Evolutionary conservation across 345 rosid species (phyloP).

Genomic region (Eucalyptus guilfoylei): DNA sequence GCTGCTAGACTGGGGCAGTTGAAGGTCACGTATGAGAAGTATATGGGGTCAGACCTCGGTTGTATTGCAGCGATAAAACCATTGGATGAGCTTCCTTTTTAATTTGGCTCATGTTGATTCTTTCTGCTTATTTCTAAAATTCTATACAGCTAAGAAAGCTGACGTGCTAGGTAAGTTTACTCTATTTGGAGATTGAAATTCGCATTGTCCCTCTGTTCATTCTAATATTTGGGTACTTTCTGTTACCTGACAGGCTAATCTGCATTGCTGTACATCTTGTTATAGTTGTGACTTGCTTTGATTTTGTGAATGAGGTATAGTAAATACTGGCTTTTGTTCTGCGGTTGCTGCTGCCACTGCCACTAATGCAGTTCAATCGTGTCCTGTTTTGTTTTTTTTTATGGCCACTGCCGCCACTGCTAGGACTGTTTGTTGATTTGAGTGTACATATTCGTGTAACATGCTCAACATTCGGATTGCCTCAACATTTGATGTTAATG

Average conservation of each 20-base stretch:
- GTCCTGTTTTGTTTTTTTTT: background rate
- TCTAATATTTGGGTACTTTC: background rate
- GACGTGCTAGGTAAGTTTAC: background rate
- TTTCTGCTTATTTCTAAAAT: no score
- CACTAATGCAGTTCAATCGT: background rate
- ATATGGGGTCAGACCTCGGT: conserved; percentile 29
- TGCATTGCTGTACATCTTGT: background rate
- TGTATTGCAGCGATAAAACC: conserved; percentile 56
- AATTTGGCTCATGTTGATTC: background rate
- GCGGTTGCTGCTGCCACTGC: background rate
- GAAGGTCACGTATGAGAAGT: conserved; percentile 72
- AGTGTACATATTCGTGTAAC: background rate
- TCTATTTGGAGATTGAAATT: background rate
- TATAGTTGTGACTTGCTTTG: background rate
- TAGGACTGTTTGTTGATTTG: background rate
- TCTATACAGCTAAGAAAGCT: background rate
- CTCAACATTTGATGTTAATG: background rate
- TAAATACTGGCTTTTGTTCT: background rate
- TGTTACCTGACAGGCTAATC: background rate
- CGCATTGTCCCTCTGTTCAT: background rate
- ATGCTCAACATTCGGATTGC: background rate
- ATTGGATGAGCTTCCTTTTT: conserved; percentile 28
- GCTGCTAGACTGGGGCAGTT: conserved; percentile 45
- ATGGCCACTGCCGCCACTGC: no score
- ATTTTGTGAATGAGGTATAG: no score